Evolutionary conservation across 106 monocot species (phyloP).

Genomic region (Alisma plantagoaquatica): DNA sequence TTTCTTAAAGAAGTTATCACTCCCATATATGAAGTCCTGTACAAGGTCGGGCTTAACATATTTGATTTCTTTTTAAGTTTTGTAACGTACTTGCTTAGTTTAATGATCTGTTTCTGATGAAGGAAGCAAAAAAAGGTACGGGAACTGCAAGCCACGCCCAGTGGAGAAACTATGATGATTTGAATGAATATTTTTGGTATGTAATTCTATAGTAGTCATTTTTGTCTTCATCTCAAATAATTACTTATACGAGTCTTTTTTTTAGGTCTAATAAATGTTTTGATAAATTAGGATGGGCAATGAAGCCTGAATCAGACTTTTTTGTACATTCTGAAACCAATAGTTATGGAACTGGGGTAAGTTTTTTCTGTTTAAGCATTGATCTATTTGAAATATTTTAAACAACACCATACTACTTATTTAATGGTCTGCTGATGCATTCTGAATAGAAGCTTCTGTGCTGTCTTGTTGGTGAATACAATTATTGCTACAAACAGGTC

Average conservation of each 20-base stretch:
- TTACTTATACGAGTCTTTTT: too few species aligned
- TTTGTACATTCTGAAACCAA: slow-evolving; percentile 41
- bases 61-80: neutral
- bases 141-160: slow-evolving; percentile 74
- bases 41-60: slow-evolving; percentile 35
- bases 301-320: slow-evolving; percentile 44
- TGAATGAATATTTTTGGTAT: slow-evolving; percentile 98
- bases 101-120: slow-evolving; percentile 3
- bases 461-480: too few species aligned
- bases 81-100: neutral
- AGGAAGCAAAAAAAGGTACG: slow-evolving; percentile 82
- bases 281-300: slow-evolving; percentile 72
- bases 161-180: slow-evolving; percentile 99
- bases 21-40: slow-evolving; percentile 73
- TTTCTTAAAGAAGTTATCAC: slow-evolving; percentile 63
- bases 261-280: slow-evolving; percentile 83
- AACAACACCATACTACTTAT: too few species aligned
- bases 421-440: too few species aligned
- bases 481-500: too few species aligned
- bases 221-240: neutral
- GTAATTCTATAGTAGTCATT: slow-evolving; percentile 1
- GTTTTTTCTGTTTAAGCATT: too few species aligned
- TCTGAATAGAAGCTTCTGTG: too few species aligned
- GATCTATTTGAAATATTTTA: too few species aligned
- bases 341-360: too few species aligned